Base-by-base conservation (phyloP, 345 rosid genomes). In the Citrus glauca region DNA sequence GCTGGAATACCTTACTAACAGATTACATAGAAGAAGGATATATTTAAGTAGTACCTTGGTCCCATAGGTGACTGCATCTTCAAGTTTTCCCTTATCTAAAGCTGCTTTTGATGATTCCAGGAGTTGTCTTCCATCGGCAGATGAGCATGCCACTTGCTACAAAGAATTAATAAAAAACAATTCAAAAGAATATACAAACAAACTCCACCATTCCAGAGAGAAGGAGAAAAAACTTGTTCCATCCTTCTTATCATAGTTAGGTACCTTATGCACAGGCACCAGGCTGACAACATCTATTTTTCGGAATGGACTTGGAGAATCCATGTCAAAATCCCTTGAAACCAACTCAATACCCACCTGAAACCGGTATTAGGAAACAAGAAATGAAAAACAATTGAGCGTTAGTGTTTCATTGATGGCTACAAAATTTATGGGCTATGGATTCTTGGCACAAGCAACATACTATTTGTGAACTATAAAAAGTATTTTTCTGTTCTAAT, bases 91-190 rank as follows among this genome's bases (percentile, higher is more conserved):
- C 82, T 96, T 96, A 82, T 96, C 99, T 75, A 94, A 85, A 77
- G 99, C 99, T 71, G 99, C 94, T 89, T 96, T 96, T 75, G 99
- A 96, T 72, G 97, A 96, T 85, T 96, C 99, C 72, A 96, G 86
- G 78, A 96, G 99, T 76, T 94, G 98, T 77, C 99, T 90, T 82
- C 99, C 99, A 87, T 96, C 98, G 27, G 99, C 99, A 84, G 99
- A 92, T 77, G 99, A 92, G 89, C 97, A 96, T 70, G 99, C 97
- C 66, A 97, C 98, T 96, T 96, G 98, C 99, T 96, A 94, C 81
- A 81, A 64, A 83, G 66, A 82, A 81, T 60, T 82, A 78, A 66
- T 0, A 85, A 66, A 78, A 81, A 16, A 60, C 74, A 72, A 42
- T 24, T 73, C 65, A 62, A 48, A 20, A 81, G 4, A 77, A 59